Conservation (phyloP, 768 basidiomycete genomes). For the Termitomyces sp. region DNA sequence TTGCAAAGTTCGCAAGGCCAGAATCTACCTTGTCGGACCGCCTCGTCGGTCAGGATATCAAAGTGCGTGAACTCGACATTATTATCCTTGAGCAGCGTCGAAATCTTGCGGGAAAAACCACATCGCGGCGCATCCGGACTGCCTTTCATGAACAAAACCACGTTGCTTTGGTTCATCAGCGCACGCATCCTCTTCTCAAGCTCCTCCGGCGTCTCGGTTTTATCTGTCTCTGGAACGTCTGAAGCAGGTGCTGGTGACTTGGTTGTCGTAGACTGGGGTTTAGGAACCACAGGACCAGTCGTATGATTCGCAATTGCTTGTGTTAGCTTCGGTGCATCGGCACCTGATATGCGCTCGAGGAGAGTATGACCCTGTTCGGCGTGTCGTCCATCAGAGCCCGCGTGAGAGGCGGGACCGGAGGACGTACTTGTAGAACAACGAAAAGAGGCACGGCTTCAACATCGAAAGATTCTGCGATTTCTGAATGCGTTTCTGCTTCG, state of each 20-base stretch:
- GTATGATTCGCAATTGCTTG: slow-evolving; percentile 55
- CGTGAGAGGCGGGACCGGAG: not conserved
- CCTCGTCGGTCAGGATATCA: slow-evolving; percentile 80
- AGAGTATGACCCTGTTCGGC: slow-evolving; percentile 76
- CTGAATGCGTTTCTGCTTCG: slow-evolving; percentile 73
- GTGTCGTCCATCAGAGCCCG: not conserved
- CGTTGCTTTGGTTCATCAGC: slow-evolving; percentile 74
- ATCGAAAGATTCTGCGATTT: slow-evolving; percentile 90
- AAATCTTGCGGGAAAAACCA: slow-evolving; percentile 79
- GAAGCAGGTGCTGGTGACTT: slow-evolving; percentile 30
- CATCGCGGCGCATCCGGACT: slow-evolving; percentile 72
- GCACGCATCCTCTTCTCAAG: slow-evolving; percentile 55
- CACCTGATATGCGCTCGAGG: slow-evolving; percentile 73
- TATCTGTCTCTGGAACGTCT: slow-evolving; percentile 12
- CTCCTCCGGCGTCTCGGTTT: slow-evolving; percentile 56
- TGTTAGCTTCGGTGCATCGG: slow-evolving; percentile 65
- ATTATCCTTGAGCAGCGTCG: slow-evolving; percentile 58
- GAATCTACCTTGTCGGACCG: slow-evolving; percentile 67
- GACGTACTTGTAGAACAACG: slow-evolving; percentile 69
- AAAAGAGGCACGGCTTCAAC: slow-evolving; percentile 86
- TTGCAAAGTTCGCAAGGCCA: not conserved
- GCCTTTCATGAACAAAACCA: slow-evolving; percentile 93
- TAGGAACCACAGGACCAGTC: slow-evolving; percentile 24
- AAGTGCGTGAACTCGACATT: slow-evolving; percentile 67
- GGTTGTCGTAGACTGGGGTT: slow-evolving; percentile 46